Percentiles rank a stretch among this genome's conserved stretches.
These are phyloP conservation scores for Penium margaritaceum DNA, from an alignment of 139 green algal species.

Conservation along the genomic window DNA sequence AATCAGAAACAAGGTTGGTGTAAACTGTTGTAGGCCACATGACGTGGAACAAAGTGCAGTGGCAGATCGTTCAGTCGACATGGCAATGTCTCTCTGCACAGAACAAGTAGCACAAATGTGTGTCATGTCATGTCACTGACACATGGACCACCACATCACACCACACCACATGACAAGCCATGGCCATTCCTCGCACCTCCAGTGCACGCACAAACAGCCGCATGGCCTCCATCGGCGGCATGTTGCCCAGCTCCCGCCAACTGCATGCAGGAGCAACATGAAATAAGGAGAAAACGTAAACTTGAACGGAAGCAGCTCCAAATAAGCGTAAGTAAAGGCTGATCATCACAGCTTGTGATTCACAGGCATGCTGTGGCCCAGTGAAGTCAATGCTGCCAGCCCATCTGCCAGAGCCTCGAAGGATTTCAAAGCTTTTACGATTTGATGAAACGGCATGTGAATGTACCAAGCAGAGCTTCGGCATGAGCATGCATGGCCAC, in stretches of 20 bases:
- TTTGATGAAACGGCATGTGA: too few species aligned
- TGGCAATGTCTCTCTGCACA: background rate
- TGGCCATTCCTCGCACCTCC: slow-evolving; percentile 59
- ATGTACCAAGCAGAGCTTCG: too few species aligned
- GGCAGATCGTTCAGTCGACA: background rate
- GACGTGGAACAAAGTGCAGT: background rate
- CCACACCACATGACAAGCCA: too few species aligned
- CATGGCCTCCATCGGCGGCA: slow-evolving; percentile 83
- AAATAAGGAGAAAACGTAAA: background rate
- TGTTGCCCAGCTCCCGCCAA: slow-evolving; percentile 52
- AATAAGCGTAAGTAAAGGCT: background rate
- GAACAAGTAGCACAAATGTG: background rate
- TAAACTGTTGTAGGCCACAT: background rate
- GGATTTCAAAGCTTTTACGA: background rate
- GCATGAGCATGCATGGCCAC: too few species aligned
- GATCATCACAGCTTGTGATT: background rate
- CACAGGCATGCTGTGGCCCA: background rate
- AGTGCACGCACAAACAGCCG: slow-evolving; percentile 81
- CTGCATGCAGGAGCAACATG: background rate
- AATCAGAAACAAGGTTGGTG: too few species aligned
- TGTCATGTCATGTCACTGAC: background rate
- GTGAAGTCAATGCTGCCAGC: background rate
- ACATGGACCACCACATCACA: background rate
- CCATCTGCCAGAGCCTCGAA: background rate
- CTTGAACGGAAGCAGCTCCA: background rate